A percentile compares a stretch with the other conserved stretches of the same genome.
These are phyloP conservation scores for Lactifluus piperatus DNA, from an alignment of 768 basidiomycete species.

Conservation along the genomic window DNA sequence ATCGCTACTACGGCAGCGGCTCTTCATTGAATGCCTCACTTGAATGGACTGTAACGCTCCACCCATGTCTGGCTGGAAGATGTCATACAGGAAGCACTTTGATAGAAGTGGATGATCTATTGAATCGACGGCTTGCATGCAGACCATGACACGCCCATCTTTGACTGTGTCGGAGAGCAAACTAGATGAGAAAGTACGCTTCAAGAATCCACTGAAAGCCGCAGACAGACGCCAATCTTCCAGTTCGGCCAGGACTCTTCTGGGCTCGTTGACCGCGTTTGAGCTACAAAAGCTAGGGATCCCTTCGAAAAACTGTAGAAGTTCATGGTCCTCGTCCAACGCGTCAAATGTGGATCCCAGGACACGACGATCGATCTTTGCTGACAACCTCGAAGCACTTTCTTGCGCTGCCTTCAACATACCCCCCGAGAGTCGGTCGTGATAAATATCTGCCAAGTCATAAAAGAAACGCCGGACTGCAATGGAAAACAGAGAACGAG, in stretches of 20 bases:
- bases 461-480: fast-evolving
- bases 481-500: neutral
- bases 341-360: neutral
- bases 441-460: neutral
- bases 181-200: neutral
- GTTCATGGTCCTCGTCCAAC: neutral
- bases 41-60: neutral
- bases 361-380: neutral
- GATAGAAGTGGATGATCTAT: too few species aligned
- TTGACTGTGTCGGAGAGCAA: neutral
- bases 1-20: neutral
- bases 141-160: neutral
- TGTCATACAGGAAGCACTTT: neutral
- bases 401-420: neutral
- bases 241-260: neutral
- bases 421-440: neutral
- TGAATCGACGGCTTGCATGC: neutral
- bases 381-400: neutral
- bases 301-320: neutral
- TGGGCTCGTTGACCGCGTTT: neutral
- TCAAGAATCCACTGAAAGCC: neutral
- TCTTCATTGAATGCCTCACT: neutral
- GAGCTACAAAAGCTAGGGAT: neutral
- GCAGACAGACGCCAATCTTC: neutral
- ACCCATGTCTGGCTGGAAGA: neutral